These are phyloP conservation scores for Podospora pseudoanserina DNA, from an alignment of 495 filamentous ascomycete species.

Conservation along the genomic window DNA sequence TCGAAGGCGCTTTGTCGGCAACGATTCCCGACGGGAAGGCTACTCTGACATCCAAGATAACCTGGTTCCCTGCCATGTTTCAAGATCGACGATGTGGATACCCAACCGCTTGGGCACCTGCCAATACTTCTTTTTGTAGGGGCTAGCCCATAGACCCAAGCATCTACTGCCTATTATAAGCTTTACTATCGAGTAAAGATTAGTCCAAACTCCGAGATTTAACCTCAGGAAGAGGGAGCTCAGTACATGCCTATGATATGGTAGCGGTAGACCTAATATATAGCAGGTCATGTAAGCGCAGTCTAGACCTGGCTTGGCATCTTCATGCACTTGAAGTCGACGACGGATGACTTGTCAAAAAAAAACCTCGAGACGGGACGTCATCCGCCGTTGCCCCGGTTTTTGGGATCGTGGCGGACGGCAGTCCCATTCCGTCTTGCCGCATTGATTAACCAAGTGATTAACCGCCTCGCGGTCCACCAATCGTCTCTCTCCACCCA, in stretches of 20 bases:
- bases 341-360: background rate
- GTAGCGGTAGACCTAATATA: background rate
- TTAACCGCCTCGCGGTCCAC: slow-evolving; percentile 17
- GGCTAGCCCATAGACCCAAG: no score
- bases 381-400: slow-evolving; percentile 22
- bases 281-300: background rate
- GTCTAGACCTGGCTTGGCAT: background rate
- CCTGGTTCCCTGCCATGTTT: background rate
- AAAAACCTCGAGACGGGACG: slow-evolving; percentile 12
- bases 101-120: background rate
- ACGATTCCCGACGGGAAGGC: background rate
- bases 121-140: background rate
- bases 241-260: no score
- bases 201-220: no score
- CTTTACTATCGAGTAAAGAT: no score
- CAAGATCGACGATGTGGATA: slow-evolving; percentile 2
- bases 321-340: background rate
- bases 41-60: background rate
- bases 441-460: slow-evolving; percentile 21
- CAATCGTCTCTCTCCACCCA: slow-evolving; percentile 14
- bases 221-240: no score
- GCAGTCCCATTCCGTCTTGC: slow-evolving; percentile 23
- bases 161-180: background rate
- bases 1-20: background rate
- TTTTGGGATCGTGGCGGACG: slow-evolving; percentile 20